phyloP scores from a whole-genome alignment of 805 yeast species.

The Alloascoidea africana region DNA sequence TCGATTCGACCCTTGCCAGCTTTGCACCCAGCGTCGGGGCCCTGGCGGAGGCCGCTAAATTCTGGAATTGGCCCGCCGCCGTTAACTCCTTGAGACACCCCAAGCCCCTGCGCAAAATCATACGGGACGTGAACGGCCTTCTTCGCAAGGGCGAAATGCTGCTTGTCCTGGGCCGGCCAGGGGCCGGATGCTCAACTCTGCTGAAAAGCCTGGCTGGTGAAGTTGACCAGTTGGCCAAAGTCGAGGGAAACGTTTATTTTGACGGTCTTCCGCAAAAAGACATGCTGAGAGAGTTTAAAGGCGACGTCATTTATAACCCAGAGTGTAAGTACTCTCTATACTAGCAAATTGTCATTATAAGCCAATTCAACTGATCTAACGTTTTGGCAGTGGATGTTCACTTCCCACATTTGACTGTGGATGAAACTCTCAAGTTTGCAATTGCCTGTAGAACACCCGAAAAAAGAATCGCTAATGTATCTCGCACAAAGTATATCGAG shows the following conservation, averaged over 20 bases:
- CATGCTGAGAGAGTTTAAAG: slow-evolving; percentile 40
- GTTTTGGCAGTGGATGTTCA: slow-evolving; percentile 47
- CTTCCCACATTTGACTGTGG: slow-evolving; percentile 64
- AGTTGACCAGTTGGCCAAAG: slow-evolving; percentile 27
- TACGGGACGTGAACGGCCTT: slow-evolving; percentile 17
- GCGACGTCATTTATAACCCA: slow-evolving; percentile 27
- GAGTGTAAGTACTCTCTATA: slow-evolving; percentile 13
- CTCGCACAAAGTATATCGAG: slow-evolving; percentile 32
- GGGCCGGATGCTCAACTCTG: slow-evolving; percentile 68
- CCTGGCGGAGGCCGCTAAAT: slow-evolving; percentile 26
- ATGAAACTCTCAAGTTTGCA: slow-evolving; percentile 59
- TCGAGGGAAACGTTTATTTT: slow-evolving; percentile 40
- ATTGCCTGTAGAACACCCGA: slow-evolving; percentile 54
- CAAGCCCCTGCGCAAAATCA: slow-evolving; percentile 11
- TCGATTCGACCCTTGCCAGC: no score
- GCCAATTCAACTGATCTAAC: background rate
- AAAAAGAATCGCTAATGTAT: slow-evolving; percentile 28
- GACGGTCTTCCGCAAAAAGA: slow-evolving; percentile 47
- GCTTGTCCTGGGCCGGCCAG: slow-evolving; percentile 58
- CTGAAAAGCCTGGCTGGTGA: slow-evolving; percentile 51
- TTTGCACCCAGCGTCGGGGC: no score
- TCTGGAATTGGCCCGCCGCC: slow-evolving; percentile 10
- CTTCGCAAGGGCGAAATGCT: slow-evolving; percentile 56
- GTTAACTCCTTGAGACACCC: slow-evolving; percentile 4
- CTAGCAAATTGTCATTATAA: background rate